These are phyloP conservation scores for Fusarium sp. DNA, from an alignment of 2,329 filamentous ascomycete species.

Conservation along the genomic window DNA sequence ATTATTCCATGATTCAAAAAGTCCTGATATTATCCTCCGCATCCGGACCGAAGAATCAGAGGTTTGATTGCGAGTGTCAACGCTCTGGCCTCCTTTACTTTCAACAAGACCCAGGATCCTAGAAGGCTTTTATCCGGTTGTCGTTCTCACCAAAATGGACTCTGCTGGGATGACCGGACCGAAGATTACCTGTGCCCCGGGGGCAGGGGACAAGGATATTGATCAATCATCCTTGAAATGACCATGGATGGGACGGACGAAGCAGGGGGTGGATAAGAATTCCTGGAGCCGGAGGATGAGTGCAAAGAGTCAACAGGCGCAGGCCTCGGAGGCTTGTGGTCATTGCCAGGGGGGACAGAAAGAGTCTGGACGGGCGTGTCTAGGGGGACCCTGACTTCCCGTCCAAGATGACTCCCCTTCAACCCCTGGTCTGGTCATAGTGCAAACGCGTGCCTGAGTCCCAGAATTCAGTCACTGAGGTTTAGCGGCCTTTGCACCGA, in stretches of 20 bases:
- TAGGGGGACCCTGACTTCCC: constrained; percentile 39
- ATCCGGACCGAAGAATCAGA: constrained; percentile 35
- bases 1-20: constrained; percentile 4
- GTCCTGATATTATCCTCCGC: constrained; percentile 1
- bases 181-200: constrained; percentile 45
- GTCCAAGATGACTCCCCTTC: constrained; percentile 15
- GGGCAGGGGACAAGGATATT: constrained; percentile 31
- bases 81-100: constrained; percentile 34
- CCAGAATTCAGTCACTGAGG: constrained; percentile 49
- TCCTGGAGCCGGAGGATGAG: constrained; percentile 45
- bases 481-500: constrained; percentile 48
- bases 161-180: constrained; percentile 41
- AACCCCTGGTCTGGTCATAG: constrained; percentile 25
- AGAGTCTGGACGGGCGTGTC: constrained; percentile 31
- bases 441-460: constrained; percentile 47
- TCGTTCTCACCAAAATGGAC: constrained; percentile 37
- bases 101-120: constrained; percentile 35
- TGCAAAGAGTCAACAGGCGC: constrained; percentile 8
- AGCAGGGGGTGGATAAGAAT: constrained; percentile 42
- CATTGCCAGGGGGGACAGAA: constrained; percentile 24
- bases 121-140: constrained; percentile 40
- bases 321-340: constrained; percentile 15
- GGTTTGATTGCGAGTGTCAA: constrained; percentile 41
- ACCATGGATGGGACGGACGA: constrained; percentile 38
- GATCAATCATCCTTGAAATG: constrained; percentile 34